Evolutionary conservation across 2,329 filamentous ascomycete species (phyloP), one percentile per base, ranked within the genome.

Genomic region (Nigrospora osmanthi): DNA sequence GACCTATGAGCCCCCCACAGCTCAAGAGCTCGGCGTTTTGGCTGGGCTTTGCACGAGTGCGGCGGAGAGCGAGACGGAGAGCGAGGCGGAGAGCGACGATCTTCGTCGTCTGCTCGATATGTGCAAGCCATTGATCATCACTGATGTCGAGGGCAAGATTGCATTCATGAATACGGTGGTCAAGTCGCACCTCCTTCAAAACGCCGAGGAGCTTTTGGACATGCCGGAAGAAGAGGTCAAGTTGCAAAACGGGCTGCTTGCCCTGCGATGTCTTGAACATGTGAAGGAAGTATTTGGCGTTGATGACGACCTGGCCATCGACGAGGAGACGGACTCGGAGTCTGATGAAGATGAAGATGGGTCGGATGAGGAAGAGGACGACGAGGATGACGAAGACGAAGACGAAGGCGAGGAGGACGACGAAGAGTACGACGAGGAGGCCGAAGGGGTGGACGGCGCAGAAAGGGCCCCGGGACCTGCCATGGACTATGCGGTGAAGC

Each of bases 211-310:
- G 37, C 52, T 60, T 5, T 55, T 70, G 3, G 60, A 61, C 1
- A 55, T 69, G 35, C 64, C 64, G 1, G 48, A 55, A 0, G 65
- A 69, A 35, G 67, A 64, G 12, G 62, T 59, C 13, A 67, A 63
- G 42, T 60, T 65, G 51, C 67, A 70, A 35, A 66, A 70, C n/a
- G 67, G 67, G 3, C 60, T 70, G 3, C 51, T 70, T 4, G 61
- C 63, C 3, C 54, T 68, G 5, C 56, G 67, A 11, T 61, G 36
- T 15, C 17, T 38, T 13, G 36, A 39, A 9, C 36, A 39, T 19
- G 33, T 42, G 3, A 45, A 47, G 16, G 30, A 32, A n/a, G 46
- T 48, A 1, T 44, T 44, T 11, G 33, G 42, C 5, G 44, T 43
- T 4, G 46, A 40, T 6, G 38, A 42, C 11, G 41, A 34, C 4